Percentiles rank a stretch among this genome's conserved stretches.
These are phyloP conservation scores for Ogataea pignaliae DNA, from an alignment of 805 yeast species.

Conservation along the genomic window DNA sequence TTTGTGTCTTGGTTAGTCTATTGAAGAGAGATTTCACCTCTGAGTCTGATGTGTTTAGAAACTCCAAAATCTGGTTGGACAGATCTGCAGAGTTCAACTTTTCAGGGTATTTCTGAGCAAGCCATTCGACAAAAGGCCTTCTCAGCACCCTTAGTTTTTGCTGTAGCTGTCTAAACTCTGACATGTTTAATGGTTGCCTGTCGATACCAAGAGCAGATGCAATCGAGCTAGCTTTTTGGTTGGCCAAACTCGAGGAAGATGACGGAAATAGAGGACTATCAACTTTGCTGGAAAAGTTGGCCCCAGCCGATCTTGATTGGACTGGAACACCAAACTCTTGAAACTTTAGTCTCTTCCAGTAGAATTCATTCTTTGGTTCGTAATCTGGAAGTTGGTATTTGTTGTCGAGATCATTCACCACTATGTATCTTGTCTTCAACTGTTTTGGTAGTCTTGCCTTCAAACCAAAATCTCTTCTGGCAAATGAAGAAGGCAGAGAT, in stretches of 20 bases:
- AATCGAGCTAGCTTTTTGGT: conserved; percentile 23
- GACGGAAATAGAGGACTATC: conserved; percentile 36
- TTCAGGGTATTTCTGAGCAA: conserved; percentile 47
- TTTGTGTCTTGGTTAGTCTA: background rate
- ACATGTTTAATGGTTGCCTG: conserved; percentile 18
- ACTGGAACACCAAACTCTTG: conserved; percentile 62
- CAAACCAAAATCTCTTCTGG: conserved; percentile 72
- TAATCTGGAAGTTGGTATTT: conserved; percentile 65
- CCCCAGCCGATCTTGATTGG: conserved; percentile 14
- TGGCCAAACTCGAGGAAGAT: conserved; percentile 5
- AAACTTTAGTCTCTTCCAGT: conserved; percentile 59
- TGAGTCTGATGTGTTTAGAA: conserved; percentile 13
- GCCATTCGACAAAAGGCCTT: conserved; percentile 50
- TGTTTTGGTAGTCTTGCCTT: conserved; percentile 66
- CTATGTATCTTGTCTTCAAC: conserved; percentile 53
- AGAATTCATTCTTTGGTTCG: conserved; percentile 56
- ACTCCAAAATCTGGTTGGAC: conserved; percentile 36
- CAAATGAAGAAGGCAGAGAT: conserved; percentile 60
- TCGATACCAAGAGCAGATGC: conserved; percentile 22
- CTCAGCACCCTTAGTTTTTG: conserved; percentile 43
- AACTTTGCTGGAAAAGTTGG: conserved; percentile 3
- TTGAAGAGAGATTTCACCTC: background rate
- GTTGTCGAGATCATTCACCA: conserved; percentile 64
- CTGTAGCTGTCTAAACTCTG: conserved; percentile 25
- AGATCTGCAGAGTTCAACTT: conserved; percentile 31